Evolutionary conservation across 768 basidiomycete genomes (phyloP), one percentile per base, ranked within the genome.

Genomic region (Epithele typhae): DNA sequence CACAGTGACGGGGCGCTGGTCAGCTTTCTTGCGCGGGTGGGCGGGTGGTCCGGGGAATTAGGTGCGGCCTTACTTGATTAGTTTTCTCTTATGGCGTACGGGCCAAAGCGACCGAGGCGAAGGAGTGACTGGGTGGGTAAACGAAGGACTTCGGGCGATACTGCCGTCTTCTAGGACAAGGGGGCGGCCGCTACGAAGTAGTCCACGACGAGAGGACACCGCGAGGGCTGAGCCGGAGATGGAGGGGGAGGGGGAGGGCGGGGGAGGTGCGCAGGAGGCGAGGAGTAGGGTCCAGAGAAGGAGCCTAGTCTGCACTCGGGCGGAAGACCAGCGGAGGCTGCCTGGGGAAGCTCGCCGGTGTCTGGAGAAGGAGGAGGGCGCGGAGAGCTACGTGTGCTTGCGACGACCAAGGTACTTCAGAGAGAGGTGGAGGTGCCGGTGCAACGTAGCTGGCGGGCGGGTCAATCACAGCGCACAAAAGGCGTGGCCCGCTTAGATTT

Each of bases 401-500:
- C 51, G 54, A 51, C 53, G 52, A 52, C 55, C 53, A 51, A 45
- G 36, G 54, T 53, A 43, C 58, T 63, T 63, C 48, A 59, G 30
- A n/a, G n/a, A 30, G 27, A 58, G 52, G 52, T 56, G 37, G 53
- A 50, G 49, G 40, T 47, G 50, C 55, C 53, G 48, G 43, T 45
- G 53, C 46, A 48, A 48, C 51, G 51, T 52, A 47, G 51, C 51
- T 47, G 46, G 51, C 49, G 48, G 54, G 44, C 40, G 42, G 54
- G 48, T 56, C 52, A 57, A 58, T 51, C 51, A 54, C 55, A 59
- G 55, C 56, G 56, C 59, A 53, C 57, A 40, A 50, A 43, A 50
- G 49, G 61, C 59, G 61, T 58, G 59, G 52, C 59, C 35, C 53
- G 55, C 57, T 54, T 59, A 60, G 54, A 55, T 55, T 43, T 49